phyloP scores from a whole-genome alignment of 73 alveolate species.

The Paramecium sexaurelia region DNA sequence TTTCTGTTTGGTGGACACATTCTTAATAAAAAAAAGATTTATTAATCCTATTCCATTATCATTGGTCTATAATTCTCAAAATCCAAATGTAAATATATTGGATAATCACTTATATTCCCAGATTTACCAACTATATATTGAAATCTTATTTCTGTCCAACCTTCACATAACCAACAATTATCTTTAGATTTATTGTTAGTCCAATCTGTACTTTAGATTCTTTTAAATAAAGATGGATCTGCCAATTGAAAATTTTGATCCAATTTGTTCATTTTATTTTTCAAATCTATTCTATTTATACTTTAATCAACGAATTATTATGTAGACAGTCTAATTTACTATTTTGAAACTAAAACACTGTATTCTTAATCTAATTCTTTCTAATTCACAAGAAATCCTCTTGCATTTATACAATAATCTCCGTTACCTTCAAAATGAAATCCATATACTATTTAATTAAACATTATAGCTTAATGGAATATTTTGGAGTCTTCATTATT shows the following conservation, averaged over 20 bases:
- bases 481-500: conserved; percentile 46
- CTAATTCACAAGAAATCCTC: conserved; percentile 60
- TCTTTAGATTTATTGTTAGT: conserved; percentile 53
- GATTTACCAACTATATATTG: conserved; percentile 47
- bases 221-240: not conserved
- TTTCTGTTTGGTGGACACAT: conserved; percentile 67
- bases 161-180: conserved; percentile 69
- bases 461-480: conserved; percentile 24
- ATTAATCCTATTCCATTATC: conserved; percentile 36
- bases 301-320: not conserved
- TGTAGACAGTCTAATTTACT: not conserved
- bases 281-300: not conserved
- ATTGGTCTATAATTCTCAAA: conserved; percentile 67
- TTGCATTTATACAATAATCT: conserved; percentile 42
- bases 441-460: conserved; percentile 32
- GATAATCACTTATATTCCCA: conserved; percentile 23
- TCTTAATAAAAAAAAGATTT: conserved; percentile 40
- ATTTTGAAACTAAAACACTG: not conserved
- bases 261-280: conserved; percentile 39
- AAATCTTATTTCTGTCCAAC: conserved; percentile 64
- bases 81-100: conserved; percentile 63
- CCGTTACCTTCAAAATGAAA: conserved; percentile 61
- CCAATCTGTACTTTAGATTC: not conserved
- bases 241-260: conserved; percentile 14
- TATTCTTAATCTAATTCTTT: conserved; percentile 2